Evolutionary conservation across 176 grass and related monocot species (phyloP).

Genomic region (Aegilops umbellulata): DNA sequence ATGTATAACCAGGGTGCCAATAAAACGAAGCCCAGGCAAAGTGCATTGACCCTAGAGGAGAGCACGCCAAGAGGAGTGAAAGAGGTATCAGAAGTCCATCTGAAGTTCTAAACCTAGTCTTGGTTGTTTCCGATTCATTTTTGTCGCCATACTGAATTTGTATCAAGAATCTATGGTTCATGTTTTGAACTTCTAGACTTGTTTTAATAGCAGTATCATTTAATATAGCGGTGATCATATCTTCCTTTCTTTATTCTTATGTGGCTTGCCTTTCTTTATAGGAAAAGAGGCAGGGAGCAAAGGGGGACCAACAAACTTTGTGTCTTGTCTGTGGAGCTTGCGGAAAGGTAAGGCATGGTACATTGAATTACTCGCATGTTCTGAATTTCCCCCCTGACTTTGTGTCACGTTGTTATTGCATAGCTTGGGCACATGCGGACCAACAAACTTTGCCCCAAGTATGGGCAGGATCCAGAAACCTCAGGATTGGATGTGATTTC

Average conservation of each 20-base stretch:
- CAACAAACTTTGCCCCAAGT: slow-evolving; percentile 94
- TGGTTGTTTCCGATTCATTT: slow-evolving; percentile 18
- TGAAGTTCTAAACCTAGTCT: neutral
- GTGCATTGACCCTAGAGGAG: slow-evolving; percentile 62
- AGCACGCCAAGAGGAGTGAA: slow-evolving; percentile 51
- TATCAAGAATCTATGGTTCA: slow-evolving; percentile 16
- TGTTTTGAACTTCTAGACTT: slow-evolving; percentile 16
- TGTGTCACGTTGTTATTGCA: slow-evolving; percentile 21
- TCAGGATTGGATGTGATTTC: slow-evolving; percentile 61
- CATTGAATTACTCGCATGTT: slow-evolving; percentile 9
- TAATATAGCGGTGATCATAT: slow-evolving; percentile 21
- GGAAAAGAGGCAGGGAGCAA: slow-evolving; percentile 78
- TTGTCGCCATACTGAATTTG: neutral
- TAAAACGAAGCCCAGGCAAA: slow-evolving; percentile 38
- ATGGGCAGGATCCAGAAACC: slow-evolving; percentile 74
- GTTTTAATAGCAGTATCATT: slow-evolving; percentile 16
- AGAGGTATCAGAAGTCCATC: slow-evolving; percentile 59
- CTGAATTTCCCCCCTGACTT: slow-evolving; percentile 2
- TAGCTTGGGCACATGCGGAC: slow-evolving; percentile 97
- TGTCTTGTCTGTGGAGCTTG: slow-evolving; percentile 90
- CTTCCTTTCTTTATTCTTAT: slow-evolving; percentile 36
- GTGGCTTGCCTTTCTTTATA: slow-evolving; percentile 48
- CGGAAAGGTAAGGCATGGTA: slow-evolving; percentile 61
- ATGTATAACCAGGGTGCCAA: slow-evolving; percentile 39
- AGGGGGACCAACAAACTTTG: slow-evolving; percentile 37